These are phyloP conservation scores for Hymenoscyphus fraxineus DNA, from an alignment of 2,329 filamentous ascomycete species.

Conservation along the genomic window DNA sequence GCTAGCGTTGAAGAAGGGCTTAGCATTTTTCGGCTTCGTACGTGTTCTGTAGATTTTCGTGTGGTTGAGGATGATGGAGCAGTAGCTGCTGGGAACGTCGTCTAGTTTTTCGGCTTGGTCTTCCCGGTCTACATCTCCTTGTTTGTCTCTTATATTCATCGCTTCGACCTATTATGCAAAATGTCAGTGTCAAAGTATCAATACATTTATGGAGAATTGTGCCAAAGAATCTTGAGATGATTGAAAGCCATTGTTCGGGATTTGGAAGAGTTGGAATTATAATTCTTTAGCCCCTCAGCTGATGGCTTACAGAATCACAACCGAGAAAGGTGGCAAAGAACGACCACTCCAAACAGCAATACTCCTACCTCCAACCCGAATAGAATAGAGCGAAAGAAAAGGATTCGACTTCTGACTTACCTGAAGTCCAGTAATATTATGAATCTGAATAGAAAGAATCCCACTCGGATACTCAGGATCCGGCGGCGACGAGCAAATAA, in stretches of 20 bases:
- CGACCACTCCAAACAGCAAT: no score
- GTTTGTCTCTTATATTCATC: constrained; percentile 23
- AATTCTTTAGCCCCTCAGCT: no score
- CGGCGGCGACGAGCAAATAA: constrained; percentile 66
- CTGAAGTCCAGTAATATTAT: constrained; percentile 29
- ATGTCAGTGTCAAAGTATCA: no score
- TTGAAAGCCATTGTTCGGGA: no score
- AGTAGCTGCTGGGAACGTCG: constrained; percentile 66
- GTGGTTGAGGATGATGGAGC: constrained; percentile 70
- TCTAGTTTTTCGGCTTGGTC: constrained; percentile 59
- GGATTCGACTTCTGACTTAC: no score
- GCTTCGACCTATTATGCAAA: constrained; percentile 18
- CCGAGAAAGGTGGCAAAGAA: no score
- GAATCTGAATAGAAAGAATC: constrained; percentile 45
- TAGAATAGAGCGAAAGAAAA: no score
- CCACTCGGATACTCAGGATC: constrained; percentile 59
- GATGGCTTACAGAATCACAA: no score
- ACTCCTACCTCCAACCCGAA: no score
- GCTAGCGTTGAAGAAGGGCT: constrained; percentile 75
- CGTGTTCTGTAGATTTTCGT: constrained; percentile 65
- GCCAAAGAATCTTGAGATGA: no score
- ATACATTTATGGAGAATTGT: no score
- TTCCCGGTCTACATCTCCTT: constrained; percentile 41
- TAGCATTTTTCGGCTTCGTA: constrained; percentile 73
- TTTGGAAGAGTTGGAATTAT: no score